phyloP scores from a whole-genome alignment of 2,329 filamentous ascomycete genomes.

The Pyricularia sp. region DNA sequence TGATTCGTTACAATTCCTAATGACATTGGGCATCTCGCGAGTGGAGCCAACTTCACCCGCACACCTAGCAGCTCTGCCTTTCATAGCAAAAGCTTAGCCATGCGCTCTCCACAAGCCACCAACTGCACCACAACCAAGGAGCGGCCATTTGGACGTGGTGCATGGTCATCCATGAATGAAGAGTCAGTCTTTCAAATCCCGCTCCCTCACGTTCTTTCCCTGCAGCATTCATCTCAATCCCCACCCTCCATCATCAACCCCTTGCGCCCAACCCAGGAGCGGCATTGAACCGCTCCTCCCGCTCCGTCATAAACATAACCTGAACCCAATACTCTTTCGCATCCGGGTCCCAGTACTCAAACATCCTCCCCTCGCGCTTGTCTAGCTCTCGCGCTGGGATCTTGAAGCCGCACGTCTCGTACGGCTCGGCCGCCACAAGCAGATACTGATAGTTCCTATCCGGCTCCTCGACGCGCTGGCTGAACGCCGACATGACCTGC shows the following conservation, averaged over 20 bases:
- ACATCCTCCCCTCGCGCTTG: constrained; percentile 74
- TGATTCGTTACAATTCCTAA: not conserved
- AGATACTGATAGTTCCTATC: constrained; percentile 94
- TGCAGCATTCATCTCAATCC: not conserved
- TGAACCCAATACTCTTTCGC: constrained; percentile 96
- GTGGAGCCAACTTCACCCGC: not conserved
- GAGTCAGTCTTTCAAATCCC: not conserved
- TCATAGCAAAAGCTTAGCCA: not conserved
- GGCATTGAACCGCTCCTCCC: constrained; percentile 74
- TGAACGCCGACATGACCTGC: constrained; percentile 94
- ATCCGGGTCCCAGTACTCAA: constrained; percentile 91
- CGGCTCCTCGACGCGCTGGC: constrained; percentile 88
- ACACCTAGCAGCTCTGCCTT: not conserved
- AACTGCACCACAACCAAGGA: not conserved
- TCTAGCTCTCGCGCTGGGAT: constrained; percentile 88
- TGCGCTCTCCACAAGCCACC: not conserved
- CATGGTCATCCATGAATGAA: not conserved
- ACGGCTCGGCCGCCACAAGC: constrained; percentile 88
- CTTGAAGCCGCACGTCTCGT: constrained; percentile 96
- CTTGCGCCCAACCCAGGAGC: constrained; percentile 45
- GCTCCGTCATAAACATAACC: constrained; percentile 95
- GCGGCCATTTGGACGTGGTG: not conserved
- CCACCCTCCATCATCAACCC: constrained; percentile 18
- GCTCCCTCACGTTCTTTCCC: not conserved
- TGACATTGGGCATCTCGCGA: not conserved